Base-by-base conservation (phyloP, 768 basidiomycete species). In the Russula foetens region DNA sequence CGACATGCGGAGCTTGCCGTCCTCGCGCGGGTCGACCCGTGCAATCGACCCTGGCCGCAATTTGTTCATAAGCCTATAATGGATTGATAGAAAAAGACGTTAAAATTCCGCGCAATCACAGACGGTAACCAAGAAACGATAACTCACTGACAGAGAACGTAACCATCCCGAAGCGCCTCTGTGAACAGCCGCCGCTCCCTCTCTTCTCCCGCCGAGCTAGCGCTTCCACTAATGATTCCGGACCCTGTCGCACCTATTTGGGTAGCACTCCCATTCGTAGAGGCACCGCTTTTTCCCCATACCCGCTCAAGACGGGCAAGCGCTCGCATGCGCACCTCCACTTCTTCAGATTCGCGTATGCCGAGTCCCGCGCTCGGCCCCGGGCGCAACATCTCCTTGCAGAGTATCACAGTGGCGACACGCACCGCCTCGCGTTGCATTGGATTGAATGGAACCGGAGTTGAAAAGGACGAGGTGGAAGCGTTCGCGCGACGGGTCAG, bases 121-220 rank as follows among this genome's bases (percentile, higher is more conserved):
- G 21, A 33, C 48, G 46, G 53, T 54, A 63, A 31, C 47, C 54
- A 58, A 43, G 53, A 58, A 65, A 28, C 31, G 21, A 59, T 45
- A 38, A 84, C 92, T 75, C 69, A 95, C 93, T 90, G 86, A 84
- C 93, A 94, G 24, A 96, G 79, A 23, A 95, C 81, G 71, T 85
- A 88, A 1, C 93, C 93, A 74, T 96, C 93, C 67, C 84, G 75
- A 57, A 95, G 70, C 0, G 88, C 84, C 56, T 93, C 90, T 35
- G 78, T 76, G 67, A 94, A 96, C 33, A 82, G 71, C 55, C 77
- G 79, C 63, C 86, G 75, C 72, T 94, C 90, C 67, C 85, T 77
- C 64, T 92, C 90, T 72, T 89, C 90, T 38, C 85, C 85, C 29
- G 77, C 75, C 24, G 76, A 73, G 65, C 78, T 77, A 19, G 77